Evolutionary conservation across 371 early-diverging fungal genomes (phyloP).

Genomic region (Basidiobolus meristosporus): DNA sequence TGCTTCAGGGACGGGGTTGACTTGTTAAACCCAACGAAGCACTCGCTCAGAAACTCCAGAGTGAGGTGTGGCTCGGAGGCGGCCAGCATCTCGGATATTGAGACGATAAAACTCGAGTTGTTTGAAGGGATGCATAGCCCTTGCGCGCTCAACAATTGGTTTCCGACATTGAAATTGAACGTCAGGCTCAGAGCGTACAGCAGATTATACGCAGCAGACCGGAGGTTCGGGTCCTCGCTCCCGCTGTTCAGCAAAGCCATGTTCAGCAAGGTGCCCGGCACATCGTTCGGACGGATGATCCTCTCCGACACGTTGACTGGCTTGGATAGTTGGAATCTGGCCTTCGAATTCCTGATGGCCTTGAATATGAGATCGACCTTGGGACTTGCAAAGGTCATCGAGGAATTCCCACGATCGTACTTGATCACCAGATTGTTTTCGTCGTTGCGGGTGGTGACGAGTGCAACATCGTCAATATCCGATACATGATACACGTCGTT

Average conservation of each 20-base stretch:
- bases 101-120: slow-evolving; percentile 57
- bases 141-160: slow-evolving; percentile 39
- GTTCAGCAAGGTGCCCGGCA: slow-evolving; percentile 78
- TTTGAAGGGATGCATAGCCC: slow-evolving; percentile 83
- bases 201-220: slow-evolving; percentile 75
- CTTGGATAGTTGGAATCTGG: slow-evolving; percentile 42
- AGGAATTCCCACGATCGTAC: slow-evolving; percentile 41
- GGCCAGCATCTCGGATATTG: slow-evolving; percentile 67
- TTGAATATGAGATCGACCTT: slow-evolving; percentile 53
- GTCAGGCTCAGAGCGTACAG: slow-evolving; percentile 58
- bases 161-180: slow-evolving; percentile 74
- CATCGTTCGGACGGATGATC: slow-evolving; percentile 71
- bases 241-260: slow-evolving; percentile 80
- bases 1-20: slow-evolving; percentile 53
- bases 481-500: slow-evolving; percentile 78
- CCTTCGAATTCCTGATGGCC: slow-evolving; percentile 21
- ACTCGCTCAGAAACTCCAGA: slow-evolving; percentile 74
- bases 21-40: slow-evolving; percentile 67
- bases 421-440: slow-evolving; percentile 62
- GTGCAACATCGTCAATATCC: slow-evolving; percentile 59
- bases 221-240: slow-evolving; percentile 56
- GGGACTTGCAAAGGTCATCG: slow-evolving; percentile 51
- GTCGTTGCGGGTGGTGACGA: slow-evolving; percentile 28
- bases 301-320: slow-evolving; percentile 43
- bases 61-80: slow-evolving; percentile 58